phyloP scores from a whole-genome alignment of 257 asterid genomes.

The Mentha longifolia region DNA sequence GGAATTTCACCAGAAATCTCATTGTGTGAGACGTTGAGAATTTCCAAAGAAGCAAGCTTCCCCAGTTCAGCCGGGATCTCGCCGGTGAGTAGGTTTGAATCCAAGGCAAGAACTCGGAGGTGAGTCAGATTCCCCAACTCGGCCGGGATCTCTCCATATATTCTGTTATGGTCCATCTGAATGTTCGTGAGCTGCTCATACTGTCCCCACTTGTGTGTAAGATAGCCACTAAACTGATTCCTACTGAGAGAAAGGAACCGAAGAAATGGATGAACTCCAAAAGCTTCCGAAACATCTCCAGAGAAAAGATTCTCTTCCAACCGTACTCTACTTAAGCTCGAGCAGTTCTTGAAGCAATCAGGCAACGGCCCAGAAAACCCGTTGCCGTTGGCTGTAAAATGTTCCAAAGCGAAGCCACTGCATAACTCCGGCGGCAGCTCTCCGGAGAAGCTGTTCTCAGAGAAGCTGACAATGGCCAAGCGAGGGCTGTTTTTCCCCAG shows the following conservation, averaged over 20 bases:
- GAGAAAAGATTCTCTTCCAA: constrained; percentile 61
- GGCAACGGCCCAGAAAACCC: constrained; percentile 65
- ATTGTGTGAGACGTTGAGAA: constrained; percentile 66
- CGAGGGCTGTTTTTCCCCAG: constrained; percentile 53
- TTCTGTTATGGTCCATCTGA: constrained; percentile 46
- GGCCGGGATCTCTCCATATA: constrained; percentile 66
- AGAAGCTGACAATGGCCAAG: constrained; percentile 52
- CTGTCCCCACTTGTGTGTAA: constrained; percentile 62
- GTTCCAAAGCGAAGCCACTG: constrained; percentile 49
- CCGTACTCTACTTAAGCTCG: constrained; percentile 46
- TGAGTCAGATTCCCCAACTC: constrained; percentile 60
- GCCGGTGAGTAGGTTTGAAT: constrained; percentile 62
- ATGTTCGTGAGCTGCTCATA: constrained; percentile 51
- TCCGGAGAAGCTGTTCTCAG: constrained; percentile 64
- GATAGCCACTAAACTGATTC: constrained; percentile 60
- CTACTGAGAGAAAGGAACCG: constrained; percentile 45
- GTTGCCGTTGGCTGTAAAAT: constrained; percentile 57
- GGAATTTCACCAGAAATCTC: constrained; percentile 70
- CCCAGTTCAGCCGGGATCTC: constrained; percentile 59
- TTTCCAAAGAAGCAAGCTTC: constrained; percentile 49
- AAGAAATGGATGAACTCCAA: constrained; percentile 54
- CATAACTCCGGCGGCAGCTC: constrained; percentile 65
- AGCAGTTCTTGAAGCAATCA: constrained; percentile 65
- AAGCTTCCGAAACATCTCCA: constrained; percentile 58
- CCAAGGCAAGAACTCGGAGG: constrained; percentile 50